These are phyloP conservation scores for Cladosporium austrohemisphaericum DNA, from an alignment of 2,329 filamentous ascomycete species.

Conservation along the genomic window DNA sequence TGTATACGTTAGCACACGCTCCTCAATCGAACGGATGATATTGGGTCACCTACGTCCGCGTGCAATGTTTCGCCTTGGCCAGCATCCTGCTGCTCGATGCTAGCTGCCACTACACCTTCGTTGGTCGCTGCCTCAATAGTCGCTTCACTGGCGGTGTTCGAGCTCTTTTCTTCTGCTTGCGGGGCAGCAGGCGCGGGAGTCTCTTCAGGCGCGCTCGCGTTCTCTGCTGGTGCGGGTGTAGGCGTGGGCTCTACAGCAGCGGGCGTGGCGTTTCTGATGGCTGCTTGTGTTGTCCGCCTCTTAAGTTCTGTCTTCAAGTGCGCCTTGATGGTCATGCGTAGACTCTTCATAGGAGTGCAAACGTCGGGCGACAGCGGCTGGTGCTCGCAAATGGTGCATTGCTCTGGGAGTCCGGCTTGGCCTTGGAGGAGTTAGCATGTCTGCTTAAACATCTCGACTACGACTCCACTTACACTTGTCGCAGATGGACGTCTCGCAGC, in stretches of 20 bases:
- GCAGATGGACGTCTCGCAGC: conserved; percentile 94
- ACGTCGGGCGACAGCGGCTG: conserved; percentile 79
- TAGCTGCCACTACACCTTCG: conserved; percentile 5
- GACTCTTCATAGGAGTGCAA: conserved; percentile 81
- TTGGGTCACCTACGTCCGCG: not conserved
- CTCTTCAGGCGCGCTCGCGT: conserved; percentile 10
- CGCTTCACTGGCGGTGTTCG: conserved; percentile 1
- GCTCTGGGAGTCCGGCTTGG: conserved; percentile 59
- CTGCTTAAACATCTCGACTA: conserved; percentile 20
- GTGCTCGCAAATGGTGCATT: conserved; percentile 78
- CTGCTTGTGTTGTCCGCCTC: conserved; percentile 62
- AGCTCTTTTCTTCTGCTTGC: conserved; percentile 12
- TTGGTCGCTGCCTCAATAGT: conserved; percentile 36
- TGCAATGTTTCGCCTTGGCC: not conserved
- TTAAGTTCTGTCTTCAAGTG: conserved; percentile 90
- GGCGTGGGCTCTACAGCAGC: conserved; percentile 15
- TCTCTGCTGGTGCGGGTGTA: conserved; percentile 10
- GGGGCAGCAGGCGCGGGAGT: conserved; percentile 12
- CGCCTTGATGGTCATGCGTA: conserved; percentile 88
- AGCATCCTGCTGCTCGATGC: conserved; percentile 6
- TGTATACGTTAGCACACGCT: not conserved
- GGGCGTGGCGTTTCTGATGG: conserved; percentile 25
- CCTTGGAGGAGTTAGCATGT: conserved; percentile 47
- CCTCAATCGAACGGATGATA: not conserved
- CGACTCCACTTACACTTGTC: conserved; percentile 65